Base-by-base conservation (phyloP, 768 basidiomycete genomes). In the Candolleomyces eurysporus region DNA sequence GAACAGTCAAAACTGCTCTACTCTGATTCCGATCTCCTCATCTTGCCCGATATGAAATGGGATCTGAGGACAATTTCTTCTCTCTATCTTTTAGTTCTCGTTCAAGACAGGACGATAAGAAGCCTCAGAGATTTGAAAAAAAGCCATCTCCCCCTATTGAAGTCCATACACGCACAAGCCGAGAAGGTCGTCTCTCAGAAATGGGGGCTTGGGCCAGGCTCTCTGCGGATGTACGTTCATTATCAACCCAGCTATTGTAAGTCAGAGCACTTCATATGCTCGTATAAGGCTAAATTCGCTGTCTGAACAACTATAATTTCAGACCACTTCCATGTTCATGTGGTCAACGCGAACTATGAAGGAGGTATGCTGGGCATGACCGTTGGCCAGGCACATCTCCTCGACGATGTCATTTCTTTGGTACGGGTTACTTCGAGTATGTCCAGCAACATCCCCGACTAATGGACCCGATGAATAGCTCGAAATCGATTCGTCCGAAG, bases 31-130 rank as follows among this genome's bases (percentile, higher is more conserved):
- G 78, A 82, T 5, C 97, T 91, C 68, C 65, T 96, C 43, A 87
- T 99, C 59, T 75, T 97, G 0, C 96, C 96, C 0, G 96, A 99
- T 74, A 90, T 97, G 86, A 98, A 98, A 77, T 98, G 96, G 96
- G 94, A 98, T 70, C 81, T 87, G 31, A 82, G 78, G 22, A 91
- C 86, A 0, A 65, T 91, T n/a, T 74, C 84, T 0, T 84, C 92
- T 1, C 79, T 99, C 57, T 98, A 99, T 72, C 87, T 98, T 61
- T 78, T 94, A 43, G 93, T 90, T 0, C 82, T 99, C 60, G 84
- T 82, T 0, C 82, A 84, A 39, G 84, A 88, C 59, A 71, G 81
- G 1, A 68, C 76, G 4, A 84, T 98, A 21, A 80, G 80, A 31
- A 90, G 87, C 48, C 73, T 98, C 7, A 84, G 96, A 22, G 94